Evolutionary conservation across 164 flowering plant genomes (phyloP).

Genomic region (Aristolochia fimbriata): DNA sequence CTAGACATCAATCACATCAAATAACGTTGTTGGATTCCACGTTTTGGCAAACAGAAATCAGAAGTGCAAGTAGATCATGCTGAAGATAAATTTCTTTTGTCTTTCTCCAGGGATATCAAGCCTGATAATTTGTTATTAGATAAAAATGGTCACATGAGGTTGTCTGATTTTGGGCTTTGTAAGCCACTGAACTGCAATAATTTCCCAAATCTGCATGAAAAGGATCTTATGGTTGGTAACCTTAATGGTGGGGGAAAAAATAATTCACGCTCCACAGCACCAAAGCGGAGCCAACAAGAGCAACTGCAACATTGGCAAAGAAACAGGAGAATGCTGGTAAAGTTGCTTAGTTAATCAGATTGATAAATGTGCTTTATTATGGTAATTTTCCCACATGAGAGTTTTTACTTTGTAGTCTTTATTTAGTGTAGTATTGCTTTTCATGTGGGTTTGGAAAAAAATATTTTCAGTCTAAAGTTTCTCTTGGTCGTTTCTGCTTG

Average conservation of each 20-base stretch:
- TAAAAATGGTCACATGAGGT: slow-evolving; percentile 84
- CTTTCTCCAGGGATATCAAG: slow-evolving; percentile 76
- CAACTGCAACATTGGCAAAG: slow-evolving; percentile 95
- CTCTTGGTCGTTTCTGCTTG: no score
- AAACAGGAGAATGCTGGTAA: slow-evolving; percentile 84
- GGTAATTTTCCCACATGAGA: no score
- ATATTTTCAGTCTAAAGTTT: no score
- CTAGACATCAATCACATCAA: no score
- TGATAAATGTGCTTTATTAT: not conserved
- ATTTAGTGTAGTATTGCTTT: no score
- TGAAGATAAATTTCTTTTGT: not conserved
- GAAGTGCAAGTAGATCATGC: not conserved
- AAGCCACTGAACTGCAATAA: slow-evolving; percentile 85
- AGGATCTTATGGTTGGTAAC: slow-evolving; percentile 46
- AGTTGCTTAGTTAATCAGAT: not conserved
- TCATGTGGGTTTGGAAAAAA: no score
- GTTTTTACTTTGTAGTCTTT: no score
- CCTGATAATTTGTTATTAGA: slow-evolving; percentile 92
- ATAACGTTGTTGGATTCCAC: no score
- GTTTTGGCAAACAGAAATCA: no score
- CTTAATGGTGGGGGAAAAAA: slow-evolving; percentile 48
- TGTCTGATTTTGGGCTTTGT: slow-evolving; percentile 96
- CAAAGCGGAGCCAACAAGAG: slow-evolving; percentile 86
- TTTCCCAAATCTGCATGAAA: slow-evolving; percentile 48
- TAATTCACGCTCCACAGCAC: slow-evolving; percentile 58